Conservation (phyloP, 257 asterid genomes). For the Scutellaria barbata region DNA sequence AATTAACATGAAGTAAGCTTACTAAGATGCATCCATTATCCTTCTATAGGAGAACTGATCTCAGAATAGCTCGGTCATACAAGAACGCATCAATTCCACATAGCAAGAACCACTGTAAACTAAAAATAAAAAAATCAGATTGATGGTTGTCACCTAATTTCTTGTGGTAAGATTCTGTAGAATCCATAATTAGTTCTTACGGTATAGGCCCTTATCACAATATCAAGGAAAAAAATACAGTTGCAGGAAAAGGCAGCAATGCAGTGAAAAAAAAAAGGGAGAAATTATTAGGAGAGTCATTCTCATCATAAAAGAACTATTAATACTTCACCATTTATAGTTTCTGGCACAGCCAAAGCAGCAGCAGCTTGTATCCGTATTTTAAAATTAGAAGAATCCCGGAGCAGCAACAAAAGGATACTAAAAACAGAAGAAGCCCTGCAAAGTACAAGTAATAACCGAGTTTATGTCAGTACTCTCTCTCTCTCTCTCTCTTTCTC, state of each 20-base stretch:
- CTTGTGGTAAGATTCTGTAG: slow-evolving; percentile 7
- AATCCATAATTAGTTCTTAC: not conserved
- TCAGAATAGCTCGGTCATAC: not conserved
- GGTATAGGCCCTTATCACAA: slow-evolving; percentile 10
- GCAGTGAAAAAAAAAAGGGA: slow-evolving; percentile 24
- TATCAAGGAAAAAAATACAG: slow-evolving; percentile 3
- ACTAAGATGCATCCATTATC: no score
- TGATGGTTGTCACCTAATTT: not conserved
- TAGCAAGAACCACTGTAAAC: not conserved
- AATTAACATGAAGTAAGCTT: no score
- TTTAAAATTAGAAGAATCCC: slow-evolving; percentile 92
- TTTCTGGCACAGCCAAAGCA: slow-evolving; percentile 95
- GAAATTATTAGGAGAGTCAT: slow-evolving; percentile 21
- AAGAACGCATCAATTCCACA: slow-evolving; percentile 11
- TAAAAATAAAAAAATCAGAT: not conserved
- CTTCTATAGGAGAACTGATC: no score
- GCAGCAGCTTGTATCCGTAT: slow-evolving; percentile 98
- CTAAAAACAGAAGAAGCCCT: slow-evolving; percentile 93
- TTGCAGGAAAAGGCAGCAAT: slow-evolving; percentile 4
- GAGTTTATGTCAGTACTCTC: slow-evolving; percentile 12
- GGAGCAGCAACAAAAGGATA: slow-evolving; percentile 79
- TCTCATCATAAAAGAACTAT: slow-evolving; percentile 26
- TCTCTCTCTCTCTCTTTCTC: not conserved
- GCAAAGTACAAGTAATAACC: slow-evolving; percentile 43
- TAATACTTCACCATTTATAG: slow-evolving; percentile 60